These are phyloP conservation scores for Vaucheria bursata DNA, from an alignment of 352 stramenopile species.

Conservation along the genomic window DNA sequence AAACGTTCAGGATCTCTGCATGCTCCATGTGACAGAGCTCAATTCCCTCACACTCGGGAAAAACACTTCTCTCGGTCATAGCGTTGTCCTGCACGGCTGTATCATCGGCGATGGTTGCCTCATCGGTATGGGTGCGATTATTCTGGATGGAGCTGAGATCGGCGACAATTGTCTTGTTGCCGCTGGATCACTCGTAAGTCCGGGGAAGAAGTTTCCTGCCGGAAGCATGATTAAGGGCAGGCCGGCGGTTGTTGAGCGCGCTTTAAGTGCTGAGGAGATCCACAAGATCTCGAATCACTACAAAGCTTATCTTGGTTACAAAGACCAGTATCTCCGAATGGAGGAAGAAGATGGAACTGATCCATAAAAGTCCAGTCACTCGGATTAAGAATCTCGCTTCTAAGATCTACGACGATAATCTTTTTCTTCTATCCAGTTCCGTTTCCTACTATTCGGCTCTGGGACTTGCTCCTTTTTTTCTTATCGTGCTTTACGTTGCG, in stretches of 20 bases:
- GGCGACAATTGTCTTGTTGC: not conserved
- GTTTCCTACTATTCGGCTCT: not conserved
- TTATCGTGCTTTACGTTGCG: not conserved
- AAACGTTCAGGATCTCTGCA: conserved; percentile 2
- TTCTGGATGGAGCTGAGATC: not conserved
- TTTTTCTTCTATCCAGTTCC: not conserved
- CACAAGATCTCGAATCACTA: not conserved
- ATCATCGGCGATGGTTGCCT: not conserved
- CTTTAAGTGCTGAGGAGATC: not conserved
- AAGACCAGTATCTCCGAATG: conserved; percentile 1
- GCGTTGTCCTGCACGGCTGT: not conserved
- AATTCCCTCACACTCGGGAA: not conserved
- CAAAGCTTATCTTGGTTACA: not conserved
- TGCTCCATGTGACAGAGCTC: not conserved
- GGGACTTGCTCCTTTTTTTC: not conserved
- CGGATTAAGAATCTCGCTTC: not conserved
- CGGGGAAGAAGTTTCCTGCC: not conserved
- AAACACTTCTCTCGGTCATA: not conserved
- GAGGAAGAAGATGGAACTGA: not conserved
- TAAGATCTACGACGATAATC: not conserved
- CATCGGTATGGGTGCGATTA: not conserved
- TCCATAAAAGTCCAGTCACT: not conserved
- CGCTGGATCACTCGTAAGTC: not conserved
- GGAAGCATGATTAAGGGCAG: not conserved
- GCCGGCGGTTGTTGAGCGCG: not conserved